Conservation (phyloP, 108 stramenopile species). For the Schizochytrium sp. region DNA sequence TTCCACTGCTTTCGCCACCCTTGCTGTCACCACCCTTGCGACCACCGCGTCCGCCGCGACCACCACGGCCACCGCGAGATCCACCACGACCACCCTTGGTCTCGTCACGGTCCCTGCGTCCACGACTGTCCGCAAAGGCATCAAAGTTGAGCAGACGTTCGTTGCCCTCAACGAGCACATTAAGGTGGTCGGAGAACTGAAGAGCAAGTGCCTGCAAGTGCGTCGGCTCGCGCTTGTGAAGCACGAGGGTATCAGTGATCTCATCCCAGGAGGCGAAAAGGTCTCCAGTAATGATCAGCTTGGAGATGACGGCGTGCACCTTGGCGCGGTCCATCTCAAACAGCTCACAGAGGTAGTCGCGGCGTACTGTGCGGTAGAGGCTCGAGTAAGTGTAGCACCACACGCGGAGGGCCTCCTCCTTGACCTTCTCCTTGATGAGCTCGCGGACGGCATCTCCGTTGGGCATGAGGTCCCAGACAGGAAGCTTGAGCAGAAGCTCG, state of each 20-base stretch:
- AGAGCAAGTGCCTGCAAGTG: constrained; percentile 91
- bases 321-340: constrained; percentile 91
- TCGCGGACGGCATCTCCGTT: constrained; percentile 83
- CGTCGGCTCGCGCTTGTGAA: constrained; percentile 85
- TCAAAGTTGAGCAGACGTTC: constrained; percentile 91
- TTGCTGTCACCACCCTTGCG: neutral
- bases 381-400: constrained; percentile 90
- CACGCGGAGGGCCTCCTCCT: constrained; percentile 94
- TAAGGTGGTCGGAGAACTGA: constrained; percentile 91
- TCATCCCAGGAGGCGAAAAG: constrained; percentile 96
- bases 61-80: constrained; percentile 19
- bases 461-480: constrained; percentile 94
- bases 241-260: constrained; percentile 94
- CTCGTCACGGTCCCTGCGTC: constrained; percentile 42
- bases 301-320: constrained; percentile 91
- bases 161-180: constrained; percentile 90
- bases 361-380: constrained; percentile 91
- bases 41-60: constrained; percentile 39
- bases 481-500: constrained; percentile 82
- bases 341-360: constrained; percentile 89
- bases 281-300: constrained; percentile 98
- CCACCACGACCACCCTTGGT: constrained; percentile 57
- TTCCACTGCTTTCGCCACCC: neutral
- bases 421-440: constrained; percentile 89
- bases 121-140: constrained; percentile 83